Percentiles rank a stretch among this genome's conserved stretches.
These are phyloP conservation scores for Leucaena leucocephala DNA, from an alignment of 306 rosid genomes.

Conservation along the genomic window DNA sequence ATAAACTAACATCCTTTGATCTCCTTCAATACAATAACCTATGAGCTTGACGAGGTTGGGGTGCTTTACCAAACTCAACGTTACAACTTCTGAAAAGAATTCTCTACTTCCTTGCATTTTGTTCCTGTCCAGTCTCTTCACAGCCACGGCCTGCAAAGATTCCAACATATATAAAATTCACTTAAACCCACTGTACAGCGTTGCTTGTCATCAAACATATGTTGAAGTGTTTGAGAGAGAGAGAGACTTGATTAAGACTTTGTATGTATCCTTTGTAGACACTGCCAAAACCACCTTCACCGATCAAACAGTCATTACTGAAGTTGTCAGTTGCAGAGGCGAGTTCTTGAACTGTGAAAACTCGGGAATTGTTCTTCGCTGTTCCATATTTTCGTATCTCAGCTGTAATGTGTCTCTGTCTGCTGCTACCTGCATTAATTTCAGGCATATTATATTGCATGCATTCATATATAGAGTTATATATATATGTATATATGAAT, in stretches of 20 bases:
- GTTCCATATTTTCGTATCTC: slow-evolving; percentile 56
- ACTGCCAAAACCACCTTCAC: slow-evolving; percentile 73
- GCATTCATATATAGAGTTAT: not conserved
- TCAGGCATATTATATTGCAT: not conserved
- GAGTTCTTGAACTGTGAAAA: slow-evolving; percentile 47
- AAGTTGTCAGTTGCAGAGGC: slow-evolving; percentile 54
- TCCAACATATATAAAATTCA: slow-evolving; percentile 2
- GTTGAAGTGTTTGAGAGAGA: not conserved
- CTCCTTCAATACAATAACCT: slow-evolving; percentile 67
- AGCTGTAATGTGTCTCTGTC: slow-evolving; percentile 41
- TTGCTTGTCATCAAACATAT: no score
- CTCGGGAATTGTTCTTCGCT: slow-evolving; percentile 41
- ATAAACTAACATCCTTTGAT: slow-evolving; percentile 62
- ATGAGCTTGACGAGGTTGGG: slow-evolving; percentile 65
- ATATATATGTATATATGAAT: no score
- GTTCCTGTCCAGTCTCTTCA: slow-evolving; percentile 60
- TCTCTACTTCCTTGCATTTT: slow-evolving; percentile 75
- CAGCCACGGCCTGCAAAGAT: slow-evolving; percentile 59
- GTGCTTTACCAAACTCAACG: slow-evolving; percentile 65
- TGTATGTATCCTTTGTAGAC: slow-evolving; percentile 62
- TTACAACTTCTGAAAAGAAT: slow-evolving; percentile 68
- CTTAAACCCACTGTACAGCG: not conserved
- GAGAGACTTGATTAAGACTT: slow-evolving; percentile 45
- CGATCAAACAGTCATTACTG: slow-evolving; percentile 42
- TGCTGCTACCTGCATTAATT: slow-evolving; percentile 63